Conservation (phyloP, 2,329 filamentous ascomycete species). For the Colletotrichum sp. region DNA sequence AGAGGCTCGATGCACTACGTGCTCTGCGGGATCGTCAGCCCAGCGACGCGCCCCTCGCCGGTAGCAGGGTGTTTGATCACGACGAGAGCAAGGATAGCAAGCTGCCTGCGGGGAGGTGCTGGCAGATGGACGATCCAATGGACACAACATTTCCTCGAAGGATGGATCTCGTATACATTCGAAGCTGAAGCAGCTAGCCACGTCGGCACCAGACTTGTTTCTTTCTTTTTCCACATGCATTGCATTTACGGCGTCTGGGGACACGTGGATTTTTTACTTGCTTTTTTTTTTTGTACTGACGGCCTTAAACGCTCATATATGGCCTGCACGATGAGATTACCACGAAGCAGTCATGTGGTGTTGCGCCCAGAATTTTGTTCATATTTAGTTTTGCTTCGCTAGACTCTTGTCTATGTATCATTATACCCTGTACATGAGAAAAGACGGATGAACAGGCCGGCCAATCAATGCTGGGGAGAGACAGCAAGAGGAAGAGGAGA, state of each 20-base stretch:
- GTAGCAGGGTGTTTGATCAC: constrained; percentile 33
- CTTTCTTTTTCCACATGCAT: background rate
- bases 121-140: constrained; percentile 40
- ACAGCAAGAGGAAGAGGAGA: background rate
- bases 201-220: background rate
- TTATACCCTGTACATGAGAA: constrained; percentile 20
- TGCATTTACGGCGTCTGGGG: constrained; percentile 11
- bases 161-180: constrained; percentile 40
- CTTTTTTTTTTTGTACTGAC: background rate
- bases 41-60: constrained; percentile 29
- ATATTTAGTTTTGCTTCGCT: background rate
- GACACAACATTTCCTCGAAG: constrained; percentile 38
- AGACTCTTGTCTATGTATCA: constrained; percentile 5
- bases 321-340: background rate
- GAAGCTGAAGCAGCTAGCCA: background rate
- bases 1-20: constrained; percentile 37
- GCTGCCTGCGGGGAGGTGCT: constrained; percentile 26
- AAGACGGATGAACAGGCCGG: background rate
- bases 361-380: background rate
- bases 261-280: background rate
- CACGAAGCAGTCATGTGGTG: background rate
- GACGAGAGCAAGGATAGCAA: constrained; percentile 30
- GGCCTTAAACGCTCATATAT: background rate
- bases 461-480: background rate
- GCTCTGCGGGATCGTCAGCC: constrained; percentile 36